Base-by-base conservation (phyloP, 2,329 filamentous ascomycete species). In the Sporothrix euskadiensis region DNA sequence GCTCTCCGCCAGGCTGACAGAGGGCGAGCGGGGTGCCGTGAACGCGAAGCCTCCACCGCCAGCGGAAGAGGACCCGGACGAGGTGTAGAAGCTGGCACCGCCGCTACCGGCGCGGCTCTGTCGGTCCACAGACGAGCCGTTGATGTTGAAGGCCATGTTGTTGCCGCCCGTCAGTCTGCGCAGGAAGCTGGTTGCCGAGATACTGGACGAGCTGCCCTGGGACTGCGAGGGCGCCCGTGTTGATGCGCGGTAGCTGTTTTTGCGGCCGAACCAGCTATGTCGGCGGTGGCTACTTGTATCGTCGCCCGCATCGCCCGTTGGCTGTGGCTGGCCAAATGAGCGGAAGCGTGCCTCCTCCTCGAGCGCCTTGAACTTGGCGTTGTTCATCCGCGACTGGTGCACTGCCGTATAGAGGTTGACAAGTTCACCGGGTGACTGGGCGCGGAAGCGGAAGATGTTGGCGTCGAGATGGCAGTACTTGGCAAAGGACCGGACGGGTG, bases 391-490 rank as follows among this genome's bases (percentile, higher is more conserved):
- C 26, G 94, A 91, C 75, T 92, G 88, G 81, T 98, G 97, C 75
- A 98, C 94, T 59, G 95, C 88, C 78, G 88, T 88, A 82, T 98
- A 99, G 4, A 99, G 86, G 49, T 88, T 87, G 76, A 92, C 90
- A 79, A 94, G 97, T 75, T 98, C 95, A 59, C 89, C 87, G 2
- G 90, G 86, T 65, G 88, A 92, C 57, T 91, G 86, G 66, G 93
- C 93, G 57, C 96, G 91, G 87, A 98, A 96, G 85, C 97, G 95
- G 83, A 97, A 93, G 80, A 97, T 96, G 78, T 84, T 86, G 44
- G 86, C 86, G 16, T 90, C 91, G 69, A 91, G 79, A 83, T 83
- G 87, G 74, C 86, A 88, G 73, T 97, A 87, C 77, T 89, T 88
- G 5, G 92, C 94, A 75, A 92, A 86, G 30, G 86, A 81, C 59